Base-by-base conservation (phyloP, 2,329 filamentous ascomycete genomes). In the Cladobotryum protrusum region DNA sequence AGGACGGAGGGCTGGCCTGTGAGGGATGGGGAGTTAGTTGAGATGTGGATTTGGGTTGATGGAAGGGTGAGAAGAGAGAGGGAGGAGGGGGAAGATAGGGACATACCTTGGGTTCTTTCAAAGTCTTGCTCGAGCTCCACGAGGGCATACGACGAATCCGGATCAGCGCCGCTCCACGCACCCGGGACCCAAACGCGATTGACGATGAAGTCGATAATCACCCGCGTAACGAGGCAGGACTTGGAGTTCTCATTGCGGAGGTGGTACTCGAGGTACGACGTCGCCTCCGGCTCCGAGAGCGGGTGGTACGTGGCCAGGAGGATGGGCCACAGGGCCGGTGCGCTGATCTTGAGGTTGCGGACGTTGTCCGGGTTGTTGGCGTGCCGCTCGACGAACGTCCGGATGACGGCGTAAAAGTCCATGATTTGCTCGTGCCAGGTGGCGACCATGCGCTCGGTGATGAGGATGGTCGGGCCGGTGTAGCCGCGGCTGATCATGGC, bases 191-290 rank as follows among this genome's bases (percentile, higher is more conserved):
- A 71, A 36, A 72, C 65, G 3, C 68, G 62, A 52, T 69, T 69
- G 48, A 72, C 68, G 37, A 73, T 62, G 48, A 68, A 72, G 57
- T 72, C 70, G 29, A 72, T 63, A 17, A 72, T 63, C 52, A 72
- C 63, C 6, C 70, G 65, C 2, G 70, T 71, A 14, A 73, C 66
- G n/a, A 73, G 62, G 53, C 70, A 72, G 3, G 65, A 64, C 57
- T 72, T 72, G 44, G 67, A 63, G 49, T 67, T 67, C 33, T 65
- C 62, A 18, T 69, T 65, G 47, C 65, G 65, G 18, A 73, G 61
- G 46, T 73, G 70, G 48, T 63, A 64, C 43, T 70, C 65, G 17
- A 73, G 65, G 45, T 72, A 73, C 3, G 70, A 69, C 4, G 66
- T 55, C 1, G 70, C 68, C 54, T 72, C 69, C 1, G 57, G 42